phyloP scores from a whole-genome alignment of 768 basidiomycete species.

The Wakefieldia striispora region DNA sequence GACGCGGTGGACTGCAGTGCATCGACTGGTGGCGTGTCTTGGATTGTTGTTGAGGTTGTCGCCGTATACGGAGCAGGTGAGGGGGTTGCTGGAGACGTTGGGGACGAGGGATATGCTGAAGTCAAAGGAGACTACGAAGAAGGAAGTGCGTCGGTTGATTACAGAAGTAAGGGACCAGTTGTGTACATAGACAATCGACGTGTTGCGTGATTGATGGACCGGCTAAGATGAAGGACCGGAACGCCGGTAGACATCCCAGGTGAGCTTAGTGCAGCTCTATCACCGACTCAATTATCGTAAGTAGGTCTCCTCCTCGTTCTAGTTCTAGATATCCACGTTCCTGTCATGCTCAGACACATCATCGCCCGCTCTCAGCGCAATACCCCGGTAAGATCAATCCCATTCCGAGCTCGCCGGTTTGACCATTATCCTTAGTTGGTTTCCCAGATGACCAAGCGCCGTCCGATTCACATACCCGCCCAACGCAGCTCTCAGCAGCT shows the following conservation, averaged over 20 bases:
- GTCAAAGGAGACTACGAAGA: conserved; percentile 48
- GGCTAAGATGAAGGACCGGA: too few species aligned
- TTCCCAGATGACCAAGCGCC: conserved; percentile 29
- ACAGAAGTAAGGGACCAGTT: conserved; percentile 56
- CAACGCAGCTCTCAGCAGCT: conserved; percentile 15
- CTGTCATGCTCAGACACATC: conserved; percentile 12
- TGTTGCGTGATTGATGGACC: too few species aligned
- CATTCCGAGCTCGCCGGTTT: neutral
- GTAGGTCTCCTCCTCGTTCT: too few species aligned
- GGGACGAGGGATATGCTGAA: conserved; percentile 58
- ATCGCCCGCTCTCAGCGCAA: too few species aligned
- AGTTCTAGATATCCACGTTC: too few species aligned
- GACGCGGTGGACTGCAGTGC: conserved; percentile 50
- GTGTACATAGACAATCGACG: conserved; percentile 26
- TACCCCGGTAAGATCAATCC: too few species aligned
- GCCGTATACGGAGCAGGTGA: conserved; percentile 60
- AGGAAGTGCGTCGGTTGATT: conserved; percentile 63
- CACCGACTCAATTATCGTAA: too few species aligned
- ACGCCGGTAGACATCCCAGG: too few species aligned
- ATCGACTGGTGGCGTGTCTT: conserved; percentile 77
- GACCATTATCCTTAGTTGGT: conserved; percentile 4
- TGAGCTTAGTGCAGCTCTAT: too few species aligned
- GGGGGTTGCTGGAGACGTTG: conserved; percentile 67
- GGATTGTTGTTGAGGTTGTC: conserved; percentile 75
- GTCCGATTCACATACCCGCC: conserved; percentile 29